Percentiles rank a stretch among this genome's conserved stretches.
These are phyloP conservation scores for Perilla frutescens DNA, from an alignment of 257 asterid genomes.

Conservation along the genomic window DNA sequence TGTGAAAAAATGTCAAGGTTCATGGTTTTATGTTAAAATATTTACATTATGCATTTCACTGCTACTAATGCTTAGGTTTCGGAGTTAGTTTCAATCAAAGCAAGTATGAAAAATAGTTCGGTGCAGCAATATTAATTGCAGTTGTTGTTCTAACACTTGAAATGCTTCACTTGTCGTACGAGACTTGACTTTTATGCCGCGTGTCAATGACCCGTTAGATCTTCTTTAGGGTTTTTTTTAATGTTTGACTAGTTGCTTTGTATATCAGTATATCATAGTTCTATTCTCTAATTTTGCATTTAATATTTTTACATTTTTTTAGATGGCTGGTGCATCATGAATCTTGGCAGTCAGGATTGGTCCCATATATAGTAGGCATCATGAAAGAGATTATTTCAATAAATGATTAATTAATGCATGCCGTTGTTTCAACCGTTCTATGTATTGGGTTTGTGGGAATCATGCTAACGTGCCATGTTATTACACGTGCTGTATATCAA, in stretches of 20 bases:
- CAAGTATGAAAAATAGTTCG: not conserved
- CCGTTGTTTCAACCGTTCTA: not conserved
- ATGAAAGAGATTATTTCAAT: constrained; percentile 26
- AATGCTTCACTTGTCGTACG: not conserved
- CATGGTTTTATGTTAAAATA: constrained; percentile 16
- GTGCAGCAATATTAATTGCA: constrained; percentile 1
- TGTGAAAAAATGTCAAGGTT: constrained; percentile 3
- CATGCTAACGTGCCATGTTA: constrained; percentile 27
- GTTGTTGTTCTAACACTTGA: constrained; percentile 14
- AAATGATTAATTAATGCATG: constrained; percentile 25
- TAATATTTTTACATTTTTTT: constrained; percentile 5
- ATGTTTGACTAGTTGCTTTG: not conserved
- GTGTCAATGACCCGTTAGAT: not conserved
- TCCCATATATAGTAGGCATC: constrained; percentile 7
- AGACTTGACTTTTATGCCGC: constrained; percentile 3
- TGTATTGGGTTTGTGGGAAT: not conserved
- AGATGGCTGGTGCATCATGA: not conserved
- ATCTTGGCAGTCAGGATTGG: not conserved
- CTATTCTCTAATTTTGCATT: constrained; percentile 2
- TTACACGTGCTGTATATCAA: constrained; percentile 28
- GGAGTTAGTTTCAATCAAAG: not conserved
- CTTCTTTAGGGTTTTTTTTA: constrained; percentile 4
- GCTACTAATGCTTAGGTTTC: constrained; percentile 3
- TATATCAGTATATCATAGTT: not conserved
- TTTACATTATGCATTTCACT: constrained; percentile 1